These are phyloP conservation scores for Taiwanofungus camphoratus DNA, from an alignment of 1,284 basidiomycete genomes.

Conservation along the genomic window DNA sequence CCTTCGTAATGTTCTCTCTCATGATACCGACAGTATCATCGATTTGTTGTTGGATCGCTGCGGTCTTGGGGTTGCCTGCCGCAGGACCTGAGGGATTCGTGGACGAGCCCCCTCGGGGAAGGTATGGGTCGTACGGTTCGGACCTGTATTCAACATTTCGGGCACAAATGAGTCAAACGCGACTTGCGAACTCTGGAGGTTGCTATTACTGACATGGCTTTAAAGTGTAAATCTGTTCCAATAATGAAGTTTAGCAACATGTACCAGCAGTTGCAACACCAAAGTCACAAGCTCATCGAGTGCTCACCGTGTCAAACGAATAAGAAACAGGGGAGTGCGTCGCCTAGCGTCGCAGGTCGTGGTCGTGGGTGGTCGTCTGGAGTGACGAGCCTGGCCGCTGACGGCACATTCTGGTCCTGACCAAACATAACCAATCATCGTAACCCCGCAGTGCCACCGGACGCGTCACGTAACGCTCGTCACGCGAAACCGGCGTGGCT, in stretches of 20 bases:
- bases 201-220: conserved; percentile 24
- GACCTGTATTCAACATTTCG: no score
- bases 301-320: conserved; percentile 22
- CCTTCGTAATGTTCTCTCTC: conserved; percentile 96
- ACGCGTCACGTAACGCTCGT: no score
- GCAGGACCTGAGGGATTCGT: conserved; percentile 46
- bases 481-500: no score
- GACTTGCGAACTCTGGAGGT: no score
- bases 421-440: conserved; percentile 24
- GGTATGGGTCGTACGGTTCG: conserved; percentile 95
- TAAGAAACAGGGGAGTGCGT: conserved; percentile 14
- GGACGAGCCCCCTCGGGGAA: conserved; percentile 73
- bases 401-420: conserved; percentile 17
- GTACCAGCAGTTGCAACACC: no score
- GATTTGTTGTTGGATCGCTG: conserved; percentile 90
- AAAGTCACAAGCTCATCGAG: no score
- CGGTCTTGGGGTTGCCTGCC: conserved; percentile 75
- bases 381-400: conserved; percentile 16
- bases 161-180: no score
- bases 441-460: no score
- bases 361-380: conserved; percentile 24
- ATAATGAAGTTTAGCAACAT: no score
- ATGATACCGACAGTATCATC: conserved; percentile 95
- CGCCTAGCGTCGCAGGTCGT: conserved; percentile 12
- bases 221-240: conserved; percentile 11